Conservation (phyloP, 306 rosid genomes). For the Citrullus amarus region DNA sequence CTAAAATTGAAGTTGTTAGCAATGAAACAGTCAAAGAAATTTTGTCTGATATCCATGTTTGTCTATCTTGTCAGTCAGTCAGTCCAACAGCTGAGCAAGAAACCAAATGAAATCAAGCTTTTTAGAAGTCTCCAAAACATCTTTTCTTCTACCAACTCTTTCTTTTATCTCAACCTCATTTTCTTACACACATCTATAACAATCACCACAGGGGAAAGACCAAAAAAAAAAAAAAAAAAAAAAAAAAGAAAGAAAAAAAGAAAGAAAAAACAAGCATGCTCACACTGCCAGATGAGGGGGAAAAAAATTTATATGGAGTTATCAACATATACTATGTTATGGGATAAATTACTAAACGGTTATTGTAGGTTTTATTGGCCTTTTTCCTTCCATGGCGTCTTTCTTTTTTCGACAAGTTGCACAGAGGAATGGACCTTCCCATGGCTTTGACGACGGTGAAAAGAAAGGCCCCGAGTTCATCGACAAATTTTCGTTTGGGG, state of each 20-base stretch:
- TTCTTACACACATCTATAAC: constrained; percentile 43
- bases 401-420: constrained; percentile 65
- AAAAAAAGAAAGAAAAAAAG: constrained; percentile 5
- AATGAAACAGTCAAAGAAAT: constrained; percentile 32
- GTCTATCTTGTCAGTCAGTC: constrained; percentile 18
- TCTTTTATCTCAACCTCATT: constrained; percentile 54
- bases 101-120: constrained; percentile 36
- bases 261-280: constrained; percentile 37
- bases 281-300: constrained; percentile 50
- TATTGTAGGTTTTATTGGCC: constrained; percentile 50
- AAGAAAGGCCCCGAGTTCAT: constrained; percentile 76
- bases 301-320: constrained; percentile 15
- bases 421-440: constrained; percentile 97
- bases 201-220: constrained; percentile 26
- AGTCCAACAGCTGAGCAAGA: constrained; percentile 80
- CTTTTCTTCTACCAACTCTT: constrained; percentile 19
- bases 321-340: constrained; percentile 37
- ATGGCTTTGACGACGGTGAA: constrained; percentile 72
- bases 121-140: constrained; percentile 33
- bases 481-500: constrained; percentile 59
- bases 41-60: constrained; percentile 33
- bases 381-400: constrained; percentile 97
- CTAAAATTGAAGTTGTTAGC: constrained; percentile 58
- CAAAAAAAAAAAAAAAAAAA: not conserved
- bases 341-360: constrained; percentile 42